A percentile compares a stretch with the other conserved stretches of the same genome.
These are phyloP conservation scores for Botryotinia calthae DNA, from an alignment of 2,329 filamentous ascomycete genomes.

Conservation along the genomic window DNA sequence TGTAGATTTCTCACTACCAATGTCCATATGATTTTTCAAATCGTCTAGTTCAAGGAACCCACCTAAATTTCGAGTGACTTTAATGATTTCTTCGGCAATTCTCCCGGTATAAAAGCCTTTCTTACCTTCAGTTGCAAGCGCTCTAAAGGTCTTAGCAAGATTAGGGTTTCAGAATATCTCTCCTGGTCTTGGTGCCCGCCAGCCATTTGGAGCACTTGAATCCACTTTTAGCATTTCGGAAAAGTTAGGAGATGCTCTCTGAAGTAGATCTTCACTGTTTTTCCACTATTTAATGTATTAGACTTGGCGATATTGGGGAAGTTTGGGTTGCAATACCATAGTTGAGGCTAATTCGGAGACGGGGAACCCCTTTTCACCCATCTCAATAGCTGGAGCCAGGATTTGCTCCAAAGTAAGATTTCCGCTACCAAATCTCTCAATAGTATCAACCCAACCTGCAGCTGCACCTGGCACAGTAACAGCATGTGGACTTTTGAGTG, in stretches of 20 bases:
- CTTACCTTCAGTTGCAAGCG: conserved; percentile 77
- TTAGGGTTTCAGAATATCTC: conserved; percentile 87
- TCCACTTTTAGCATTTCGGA: conserved; percentile 85
- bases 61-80: conserved; percentile 72
- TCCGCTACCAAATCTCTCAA: conserved; percentile 86
- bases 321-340: conserved; percentile 28
- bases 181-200: conserved; percentile 71
- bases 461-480: conserved; percentile 88
- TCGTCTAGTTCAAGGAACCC: conserved; percentile 79
- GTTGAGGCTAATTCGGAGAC: conserved; percentile 66
- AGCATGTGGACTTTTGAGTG: conserved; percentile 72
- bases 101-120: conserved; percentile 86
- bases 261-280: conserved; percentile 59
- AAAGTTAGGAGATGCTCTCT: conserved; percentile 77
- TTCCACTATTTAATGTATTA: conserved; percentile 61
- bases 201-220: conserved; percentile 62
- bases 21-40: conserved; percentile 69
- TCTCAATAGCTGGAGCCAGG: conserved; percentile 74
- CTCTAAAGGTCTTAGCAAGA: conserved; percentile 76
- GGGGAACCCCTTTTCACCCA: conserved; percentile 86
- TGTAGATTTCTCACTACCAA: conserved; percentile 75
- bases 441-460: conserved; percentile 88
- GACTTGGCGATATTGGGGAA: neutral
- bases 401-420: conserved; percentile 76
- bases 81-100: conserved; percentile 77